Evolutionary conservation across 2,329 filamentous ascomycete species (phyloP), one percentile per base, ranked within the genome.

Genomic region (Knufia petricola): DNA sequence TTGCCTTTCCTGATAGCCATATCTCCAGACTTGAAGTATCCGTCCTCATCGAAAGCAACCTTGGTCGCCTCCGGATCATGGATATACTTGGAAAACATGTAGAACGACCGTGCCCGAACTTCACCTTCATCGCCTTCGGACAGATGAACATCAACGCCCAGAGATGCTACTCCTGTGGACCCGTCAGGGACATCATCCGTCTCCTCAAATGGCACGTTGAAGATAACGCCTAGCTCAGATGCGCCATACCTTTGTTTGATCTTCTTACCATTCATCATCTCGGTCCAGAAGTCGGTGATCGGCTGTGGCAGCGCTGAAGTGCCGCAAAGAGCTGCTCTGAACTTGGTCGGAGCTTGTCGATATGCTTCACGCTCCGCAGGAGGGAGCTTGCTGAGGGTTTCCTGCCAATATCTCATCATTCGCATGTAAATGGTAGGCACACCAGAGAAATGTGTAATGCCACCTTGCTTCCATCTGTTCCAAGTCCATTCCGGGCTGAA

Each of bases 201-300:
- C 15, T 52, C 21, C 58, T 67, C 61, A 8, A 69, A 50, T 10
- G 63, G 62, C 26, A 68, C 65, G 45, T 67, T 71, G 51, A 71
- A 67, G 1, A 70, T 60, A 4, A 67, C 66, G 0, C 68, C 66
- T 54, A 70, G 66, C 48, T 71, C 69, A 0, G 69, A 70, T 1
- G 67, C 66, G 0, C 69, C 69, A 49, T 72, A 72, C 23, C 69
- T 57, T 46, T 68, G 69, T 31, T 68, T 51, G 38, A 71, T 71
- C n/a, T 53, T 60, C 45, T 64, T 65, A 28, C 67, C 66, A 21
- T 55, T 46, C 56, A 72, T 61, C 2, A 73, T 60, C 3, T 60
- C 56, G 2, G 64, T 64, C 73, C 73, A 76, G 54, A 74, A 75
- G 32, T 74, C 66, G n/a, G 68, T 68, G 32, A 76, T 67, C 1